Base-by-base conservation (phyloP, 1,284 basidiomycete genomes). In the Leccinum angustisporum region DNA sequence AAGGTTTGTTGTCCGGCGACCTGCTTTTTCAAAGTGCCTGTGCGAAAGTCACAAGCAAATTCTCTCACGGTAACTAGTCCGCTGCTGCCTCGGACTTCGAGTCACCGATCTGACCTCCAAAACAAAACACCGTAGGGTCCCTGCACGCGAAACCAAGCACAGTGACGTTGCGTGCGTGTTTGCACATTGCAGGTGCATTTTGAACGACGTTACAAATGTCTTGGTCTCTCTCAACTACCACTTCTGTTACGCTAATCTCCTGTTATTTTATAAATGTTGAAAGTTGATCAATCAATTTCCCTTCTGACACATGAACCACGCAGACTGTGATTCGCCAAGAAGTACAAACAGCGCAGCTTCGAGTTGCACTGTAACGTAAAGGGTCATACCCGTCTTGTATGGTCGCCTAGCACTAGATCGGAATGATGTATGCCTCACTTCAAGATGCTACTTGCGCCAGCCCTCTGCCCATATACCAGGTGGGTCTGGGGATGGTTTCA, bases 301-400 rank as follows among this genome's bases (percentile, higher is more conserved):
- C 4, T 7, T 25, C 6, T 48, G 18, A 25, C 18, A 18, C 10
- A 18, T 11, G 11, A 48, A n/a, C n/a, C 21, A 25, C 25, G 46
- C 46, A 18, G 14, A 38, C 36, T 38, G 14, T 38, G 36, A 38
- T 38, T 38, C 36, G 36, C 36, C 36, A 38, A 38, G 36, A 38
- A 38, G 36, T 38, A 38, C 11, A 33, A 13, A 18, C 9, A 1
- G 2, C 25, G 52, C 52, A 16, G 57, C 58, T 36, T 38, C 25
- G 16, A 27, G 25, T 58, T 25, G 34, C 40, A 53, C 25, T 18
- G 14, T 50, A 25, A 65, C 65, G 57, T 67, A 67, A 65, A 18
- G 5, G 14, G 16, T 34, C 16, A 46, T 25, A 21, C 46, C 38
- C 38, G 38, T 40, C 10, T 10, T 38, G 36, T 25, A 16, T 18